Conservation (phyloP, 371 early-diverging fungal species). For the Phascolomyces articulosus region DNA sequence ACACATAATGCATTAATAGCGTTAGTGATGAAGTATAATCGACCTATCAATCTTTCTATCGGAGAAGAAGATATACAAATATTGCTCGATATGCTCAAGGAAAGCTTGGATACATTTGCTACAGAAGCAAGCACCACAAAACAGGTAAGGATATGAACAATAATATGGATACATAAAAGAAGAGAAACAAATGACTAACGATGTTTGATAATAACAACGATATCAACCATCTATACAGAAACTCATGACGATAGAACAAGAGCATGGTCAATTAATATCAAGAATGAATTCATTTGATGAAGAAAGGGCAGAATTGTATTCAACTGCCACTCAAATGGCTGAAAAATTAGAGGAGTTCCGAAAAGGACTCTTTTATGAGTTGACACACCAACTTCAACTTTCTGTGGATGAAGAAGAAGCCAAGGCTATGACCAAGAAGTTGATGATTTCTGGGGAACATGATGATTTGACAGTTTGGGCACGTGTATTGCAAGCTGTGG, state of each 20-base stretch:
- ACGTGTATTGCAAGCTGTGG: slow-evolving; percentile 33
- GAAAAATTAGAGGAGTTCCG: slow-evolving; percentile 41
- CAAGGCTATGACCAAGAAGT: slow-evolving; percentile 28
- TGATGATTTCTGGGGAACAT: slow-evolving; percentile 26
- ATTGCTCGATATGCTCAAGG: slow-evolving; percentile 10
- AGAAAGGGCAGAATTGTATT: slow-evolving; percentile 29
- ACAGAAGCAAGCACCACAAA: not conserved
- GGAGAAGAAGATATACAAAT: slow-evolving; percentile 8
- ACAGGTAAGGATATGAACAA: not conserved
- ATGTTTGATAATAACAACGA: not conserved
- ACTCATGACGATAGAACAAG: slow-evolving; percentile 8
- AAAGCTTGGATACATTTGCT: slow-evolving; percentile 2
- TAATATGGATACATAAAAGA: not conserved
- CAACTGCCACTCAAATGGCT: slow-evolving; percentile 39
- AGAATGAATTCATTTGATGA: slow-evolving; percentile 28
- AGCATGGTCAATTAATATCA: slow-evolving; percentile 19
- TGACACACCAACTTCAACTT: slow-evolving; percentile 46
- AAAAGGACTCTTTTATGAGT: slow-evolving; percentile 34
- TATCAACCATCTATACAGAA: too few relatives aligned
- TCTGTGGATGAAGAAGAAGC: slow-evolving; percentile 44
- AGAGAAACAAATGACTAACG: too few relatives aligned
- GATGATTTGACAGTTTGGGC: slow-evolving; percentile 40
- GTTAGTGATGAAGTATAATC: not conserved
- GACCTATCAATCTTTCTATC: not conserved
- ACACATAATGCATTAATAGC: not conserved